These are phyloP conservation scores for Rhizopogon rudus DNA, from an alignment of 768 basidiomycete genomes.

Conservation along the genomic window DNA sequence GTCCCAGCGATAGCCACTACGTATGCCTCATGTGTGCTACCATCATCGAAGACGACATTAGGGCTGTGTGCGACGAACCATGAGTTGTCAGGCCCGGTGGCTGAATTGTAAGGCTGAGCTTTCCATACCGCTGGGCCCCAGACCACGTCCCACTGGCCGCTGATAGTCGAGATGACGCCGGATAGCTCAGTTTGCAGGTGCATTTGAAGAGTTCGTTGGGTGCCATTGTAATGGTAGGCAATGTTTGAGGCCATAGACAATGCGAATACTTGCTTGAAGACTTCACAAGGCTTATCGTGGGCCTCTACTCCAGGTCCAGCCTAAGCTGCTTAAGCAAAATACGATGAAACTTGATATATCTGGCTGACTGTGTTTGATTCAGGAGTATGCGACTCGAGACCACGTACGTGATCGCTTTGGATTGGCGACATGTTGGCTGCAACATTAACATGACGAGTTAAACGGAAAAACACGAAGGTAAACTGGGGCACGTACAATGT, in stretches of 20 bases:
- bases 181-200: neutral
- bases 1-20: constrained; percentile 13
- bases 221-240: constrained; percentile 1
- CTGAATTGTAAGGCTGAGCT: neutral
- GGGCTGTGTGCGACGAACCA: constrained; percentile 12
- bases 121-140: constrained; percentile 15
- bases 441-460: neutral
- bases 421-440: neutral
- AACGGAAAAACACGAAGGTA: neutral
- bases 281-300: constrained; percentile 3
- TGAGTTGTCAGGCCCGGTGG: constrained; percentile 11
- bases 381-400: neutral
- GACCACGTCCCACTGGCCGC: constrained; percentile 4
- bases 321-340: neutral
- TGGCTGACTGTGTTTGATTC: neutral
- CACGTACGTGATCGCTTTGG: neutral
- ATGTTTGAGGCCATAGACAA: constrained; percentile 6
- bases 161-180: neutral
- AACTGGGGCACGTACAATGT: too few relatives aligned
- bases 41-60: constrained; percentile 6
- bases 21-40: constrained; percentile 4
- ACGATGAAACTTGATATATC: neutral
- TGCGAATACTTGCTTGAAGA: constrained; percentile 11
- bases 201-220: neutral
- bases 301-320: neutral